Base-by-base conservation (phyloP, 139 green algal species). In the Eudorina sp. region DNA sequence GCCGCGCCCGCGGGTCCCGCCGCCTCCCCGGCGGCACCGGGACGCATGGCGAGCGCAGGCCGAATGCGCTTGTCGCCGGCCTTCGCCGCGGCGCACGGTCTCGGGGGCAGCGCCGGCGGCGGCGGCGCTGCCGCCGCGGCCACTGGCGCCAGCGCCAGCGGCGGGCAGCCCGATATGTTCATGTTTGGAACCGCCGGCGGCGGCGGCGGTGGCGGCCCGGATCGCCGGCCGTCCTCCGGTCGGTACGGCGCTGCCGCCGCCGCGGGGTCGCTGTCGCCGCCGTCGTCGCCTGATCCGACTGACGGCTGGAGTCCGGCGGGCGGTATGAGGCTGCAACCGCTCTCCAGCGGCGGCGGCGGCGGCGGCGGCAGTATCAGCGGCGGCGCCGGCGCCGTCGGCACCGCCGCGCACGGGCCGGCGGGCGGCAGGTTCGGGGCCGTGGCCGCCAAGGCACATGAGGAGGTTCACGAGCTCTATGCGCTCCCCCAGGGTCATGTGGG, bases 61-160 rank as follows among this genome's bases (percentile, higher is more conserved):
- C 58, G 80, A 4, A 51, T 86, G 41, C 60, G n/a, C 4, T 77
- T 86, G 80, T 77, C 60, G 1, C 36, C 81, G 8, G 81, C 45
- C 62, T 87, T 87, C 43, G 81, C 81, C 0, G 62, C 81, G 4
- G 81, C 81, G 13, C 81, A 87, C 43, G 19, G 46, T 2, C 45
- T 87, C 0, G 81, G 45, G 1, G n/a, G 21, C 46, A 21, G 21
- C 5, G 31, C 27, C 2, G 45, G 62, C 81, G 45, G 31, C 11
- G 51, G 45, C 46, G 80, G 80, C 16, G 80, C 60, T 38, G 25
- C 27, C 25, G 55, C n/a, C 38, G 40, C 38, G 38, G 2, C 13
- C 40, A 18, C 29, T 16, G 23, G 78, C 78, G 34, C 1, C 6
- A 3, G 34, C 27, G 9, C 4, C 1, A 13, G 0, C 75, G n/a